Conservation (phyloP, 768 basidiomycete genomes). For the Rhizopogon vesiculosus region DNA sequence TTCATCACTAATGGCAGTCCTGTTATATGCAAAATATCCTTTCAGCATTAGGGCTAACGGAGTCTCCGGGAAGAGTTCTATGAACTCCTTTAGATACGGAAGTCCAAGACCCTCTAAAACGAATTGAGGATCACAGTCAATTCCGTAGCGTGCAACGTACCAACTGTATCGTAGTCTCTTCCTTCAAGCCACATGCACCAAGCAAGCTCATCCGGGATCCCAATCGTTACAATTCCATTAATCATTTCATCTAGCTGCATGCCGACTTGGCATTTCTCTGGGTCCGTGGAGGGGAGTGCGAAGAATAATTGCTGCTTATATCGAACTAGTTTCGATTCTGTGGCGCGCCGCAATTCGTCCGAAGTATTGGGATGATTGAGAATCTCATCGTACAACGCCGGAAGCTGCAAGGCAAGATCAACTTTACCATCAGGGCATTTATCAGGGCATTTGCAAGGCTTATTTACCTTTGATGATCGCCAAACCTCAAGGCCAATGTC, state of each 20-base stretch:
- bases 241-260: conserved; percentile 68
- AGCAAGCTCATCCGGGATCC: conserved; percentile 72
- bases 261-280: conserved; percentile 44
- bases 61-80: conserved; percentile 58
- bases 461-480: conserved; percentile 51
- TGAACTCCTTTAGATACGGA: conserved; percentile 52
- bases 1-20: conserved; percentile 38
- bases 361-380: conserved; percentile 75
- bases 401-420: conserved; percentile 44
- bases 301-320: conserved; percentile 59
- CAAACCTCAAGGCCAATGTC: conserved; percentile 68
- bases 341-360: conserved; percentile 72
- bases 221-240: conserved; percentile 69
- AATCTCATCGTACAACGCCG: conserved; percentile 70
- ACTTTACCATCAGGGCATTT: neutral
- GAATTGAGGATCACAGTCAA: conserved; percentile 1
- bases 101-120: conserved; percentile 58
- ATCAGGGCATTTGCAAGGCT: neutral
- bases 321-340: conserved; percentile 71
- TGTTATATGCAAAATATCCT: conserved; percentile 66
- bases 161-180: conserved; percentile 58
- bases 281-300: conserved; percentile 44
- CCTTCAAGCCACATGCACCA: conserved; percentile 80
- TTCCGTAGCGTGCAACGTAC: conserved; percentile 37
- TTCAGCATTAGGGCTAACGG: conserved; percentile 52